phyloP scores from a whole-genome alignment of 345 rosid genomes.

The Eucalyptus sp. region DNA sequence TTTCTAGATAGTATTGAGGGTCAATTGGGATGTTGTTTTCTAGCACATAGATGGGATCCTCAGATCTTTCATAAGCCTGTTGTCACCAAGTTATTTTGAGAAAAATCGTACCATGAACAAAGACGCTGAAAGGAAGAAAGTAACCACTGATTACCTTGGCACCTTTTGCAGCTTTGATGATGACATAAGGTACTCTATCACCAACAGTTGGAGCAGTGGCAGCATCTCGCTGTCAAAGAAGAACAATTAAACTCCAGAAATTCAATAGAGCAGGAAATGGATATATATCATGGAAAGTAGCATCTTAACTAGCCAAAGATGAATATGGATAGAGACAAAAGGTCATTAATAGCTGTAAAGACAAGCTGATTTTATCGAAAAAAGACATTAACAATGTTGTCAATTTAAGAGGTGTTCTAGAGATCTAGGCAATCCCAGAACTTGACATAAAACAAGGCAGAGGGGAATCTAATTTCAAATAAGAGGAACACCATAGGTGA shows the following conservation, averaged over 20 bases:
- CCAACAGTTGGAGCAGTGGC: slow-evolving; percentile 99
- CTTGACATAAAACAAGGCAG: neutral
- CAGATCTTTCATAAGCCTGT: slow-evolving; percentile 94
- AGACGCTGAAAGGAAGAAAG: neutral
- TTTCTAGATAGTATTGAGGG: slow-evolving; percentile 85
- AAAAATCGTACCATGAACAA: neutral
- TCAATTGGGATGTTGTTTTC: slow-evolving; percentile 93
- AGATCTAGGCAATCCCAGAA: neutral
- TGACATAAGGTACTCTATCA: slow-evolving; percentile 95
- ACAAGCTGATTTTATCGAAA: neutral
- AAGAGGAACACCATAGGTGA: neutral
- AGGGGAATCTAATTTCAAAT: neutral
- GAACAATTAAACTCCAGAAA: neutral
- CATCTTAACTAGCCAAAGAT: neutral
- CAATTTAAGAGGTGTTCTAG: neutral
- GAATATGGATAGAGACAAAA: neutral
- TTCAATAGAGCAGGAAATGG: neutral
- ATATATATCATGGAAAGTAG: neutral
- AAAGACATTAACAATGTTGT: neutral
- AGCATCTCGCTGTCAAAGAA: slow-evolving; percentile 72
- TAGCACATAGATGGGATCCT: slow-evolving; percentile 92
- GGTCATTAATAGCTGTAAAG: neutral
- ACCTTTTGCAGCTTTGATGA: slow-evolving; percentile 88
- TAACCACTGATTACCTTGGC: slow-evolving; percentile 58
- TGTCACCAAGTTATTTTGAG: neutral